phyloP scores from a whole-genome alignment of 805 yeast species.

The Cyberlindnera maritima region DNA sequence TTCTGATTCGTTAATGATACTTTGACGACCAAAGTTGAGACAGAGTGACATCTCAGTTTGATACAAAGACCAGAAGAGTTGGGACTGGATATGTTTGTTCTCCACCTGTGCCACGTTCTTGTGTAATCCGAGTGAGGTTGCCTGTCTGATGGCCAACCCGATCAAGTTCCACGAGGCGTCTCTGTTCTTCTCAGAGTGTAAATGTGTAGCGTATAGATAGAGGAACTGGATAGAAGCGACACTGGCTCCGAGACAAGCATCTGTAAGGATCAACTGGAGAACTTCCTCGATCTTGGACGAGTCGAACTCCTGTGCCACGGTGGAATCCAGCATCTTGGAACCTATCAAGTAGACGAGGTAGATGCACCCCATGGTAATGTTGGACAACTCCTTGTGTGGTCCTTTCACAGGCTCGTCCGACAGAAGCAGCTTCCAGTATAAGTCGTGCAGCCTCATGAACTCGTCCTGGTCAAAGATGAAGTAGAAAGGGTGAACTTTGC shows the following conservation, averaged over 20 bases:
- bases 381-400: conserved; percentile 11
- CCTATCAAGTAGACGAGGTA: conserved; percentile 41
- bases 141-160: conserved; percentile 46
- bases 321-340: conserved; percentile 26
- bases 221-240: conserved; percentile 43
- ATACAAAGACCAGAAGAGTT: conserved; percentile 41
- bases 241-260: conserved; percentile 42
- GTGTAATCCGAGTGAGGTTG: conserved; percentile 47
- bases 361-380: conserved; percentile 38
- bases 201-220: conserved; percentile 40
- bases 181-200: conserved; percentile 43
- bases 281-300: conserved; percentile 36
- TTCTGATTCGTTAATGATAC: conserved; percentile 43
- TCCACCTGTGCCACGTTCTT: conserved; percentile 30
- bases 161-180: conserved; percentile 48
- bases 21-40: conserved; percentile 44
- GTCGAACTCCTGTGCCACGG: conserved; percentile 12
- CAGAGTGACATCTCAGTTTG: conserved; percentile 40
- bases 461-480: conserved; percentile 37
- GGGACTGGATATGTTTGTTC: conserved; percentile 27
- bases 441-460: conserved; percentile 34
- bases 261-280: conserved; percentile 40
- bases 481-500: conserved; percentile 42
- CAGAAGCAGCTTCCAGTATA: conserved; percentile 33
- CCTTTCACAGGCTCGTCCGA: not conserved